phyloP scores from a whole-genome alignment of 345 rosid genomes.

The Acer saccharum region DNA sequence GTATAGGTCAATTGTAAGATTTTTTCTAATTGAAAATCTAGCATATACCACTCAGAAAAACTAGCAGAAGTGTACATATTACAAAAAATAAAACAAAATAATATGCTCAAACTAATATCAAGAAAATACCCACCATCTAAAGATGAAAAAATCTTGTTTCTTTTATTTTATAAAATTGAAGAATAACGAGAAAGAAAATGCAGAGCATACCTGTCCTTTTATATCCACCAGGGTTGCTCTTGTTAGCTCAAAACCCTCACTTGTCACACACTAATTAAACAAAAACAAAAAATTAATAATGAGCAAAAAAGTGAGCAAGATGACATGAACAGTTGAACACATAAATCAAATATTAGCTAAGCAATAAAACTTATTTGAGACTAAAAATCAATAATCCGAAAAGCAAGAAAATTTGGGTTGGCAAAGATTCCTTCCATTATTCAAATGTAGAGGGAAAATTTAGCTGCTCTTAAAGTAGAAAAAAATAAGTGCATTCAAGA shows the following conservation, averaged over 20 bases:
- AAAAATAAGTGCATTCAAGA: neutral
- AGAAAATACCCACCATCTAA: neutral
- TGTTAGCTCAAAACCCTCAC: slow-evolving; percentile 86
- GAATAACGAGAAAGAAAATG: neutral
- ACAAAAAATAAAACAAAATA: neutral
- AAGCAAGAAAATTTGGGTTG: no score
- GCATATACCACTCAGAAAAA: neutral
- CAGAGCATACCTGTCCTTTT: slow-evolving; percentile 67
- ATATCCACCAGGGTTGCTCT: slow-evolving; percentile 85
- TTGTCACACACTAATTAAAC: slow-evolving; percentile 68
- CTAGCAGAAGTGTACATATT: neutral
- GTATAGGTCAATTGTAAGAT: neutral
- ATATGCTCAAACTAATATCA: slow-evolving; percentile 3
- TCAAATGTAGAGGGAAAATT: no score
- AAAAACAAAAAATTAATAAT: slow-evolving; percentile 15
- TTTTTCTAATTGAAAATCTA: no score
- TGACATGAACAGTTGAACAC: neutral
- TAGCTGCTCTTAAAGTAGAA: no score
- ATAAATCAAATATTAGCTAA: neutral
- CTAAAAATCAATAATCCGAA: no score
- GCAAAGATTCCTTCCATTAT: no score
- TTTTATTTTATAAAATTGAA: neutral
- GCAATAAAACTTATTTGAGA: neutral
- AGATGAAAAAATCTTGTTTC: neutral
- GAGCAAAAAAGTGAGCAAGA: slow-evolving; percentile 9